These are phyloP conservation scores for Talaromyces wortmannii DNA, from an alignment of 495 filamentous ascomycete genomes.

Conservation along the genomic window DNA sequence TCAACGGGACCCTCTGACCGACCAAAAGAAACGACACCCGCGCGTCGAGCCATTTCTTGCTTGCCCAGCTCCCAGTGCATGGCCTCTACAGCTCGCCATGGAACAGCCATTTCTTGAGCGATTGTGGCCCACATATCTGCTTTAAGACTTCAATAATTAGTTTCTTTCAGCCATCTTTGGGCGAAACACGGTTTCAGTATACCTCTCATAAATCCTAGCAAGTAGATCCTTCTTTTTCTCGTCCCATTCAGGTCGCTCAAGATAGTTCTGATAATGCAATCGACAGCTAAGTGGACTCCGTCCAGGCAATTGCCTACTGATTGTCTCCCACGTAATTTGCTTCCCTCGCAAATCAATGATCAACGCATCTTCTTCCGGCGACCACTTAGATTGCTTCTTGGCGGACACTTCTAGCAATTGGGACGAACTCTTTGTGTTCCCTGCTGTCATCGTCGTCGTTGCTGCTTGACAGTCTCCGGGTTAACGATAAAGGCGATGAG, in stretches of 20 bases:
- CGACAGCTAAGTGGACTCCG: constrained; percentile 90
- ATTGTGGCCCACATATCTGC: constrained; percentile 95
- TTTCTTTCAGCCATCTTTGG: background rate
- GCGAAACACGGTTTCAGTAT: constrained; percentile 36
- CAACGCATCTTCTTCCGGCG: constrained; percentile 76
- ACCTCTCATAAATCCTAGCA: constrained; percentile 90
- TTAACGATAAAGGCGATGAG: too few species aligned
- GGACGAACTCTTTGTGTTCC: too few species aligned
- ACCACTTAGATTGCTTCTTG: constrained; percentile 97
- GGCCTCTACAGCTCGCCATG: constrained; percentile 90
- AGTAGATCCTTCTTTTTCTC: constrained; percentile 97
- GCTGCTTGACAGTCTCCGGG: too few species aligned
- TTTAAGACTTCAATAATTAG: constrained; percentile 63
- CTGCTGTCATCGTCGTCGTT: too few species aligned
- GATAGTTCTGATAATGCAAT: constrained; percentile 94
- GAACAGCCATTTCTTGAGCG: constrained; percentile 89
- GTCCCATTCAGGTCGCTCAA: constrained; percentile 90
- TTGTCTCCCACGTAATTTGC: constrained; percentile 98
- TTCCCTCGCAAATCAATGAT: constrained; percentile 83
- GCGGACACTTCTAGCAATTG: too few species aligned
- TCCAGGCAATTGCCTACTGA: constrained; percentile 81
- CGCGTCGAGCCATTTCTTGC: constrained; percentile 82
- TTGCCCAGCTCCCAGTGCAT: constrained; percentile 99
- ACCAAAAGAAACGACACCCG: constrained; percentile 73
- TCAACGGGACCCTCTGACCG: constrained; percentile 56